Evolutionary conservation across 192 early-diverging fungal species (phyloP).

Genomic region (Geranomyces michiganensis): DNA sequence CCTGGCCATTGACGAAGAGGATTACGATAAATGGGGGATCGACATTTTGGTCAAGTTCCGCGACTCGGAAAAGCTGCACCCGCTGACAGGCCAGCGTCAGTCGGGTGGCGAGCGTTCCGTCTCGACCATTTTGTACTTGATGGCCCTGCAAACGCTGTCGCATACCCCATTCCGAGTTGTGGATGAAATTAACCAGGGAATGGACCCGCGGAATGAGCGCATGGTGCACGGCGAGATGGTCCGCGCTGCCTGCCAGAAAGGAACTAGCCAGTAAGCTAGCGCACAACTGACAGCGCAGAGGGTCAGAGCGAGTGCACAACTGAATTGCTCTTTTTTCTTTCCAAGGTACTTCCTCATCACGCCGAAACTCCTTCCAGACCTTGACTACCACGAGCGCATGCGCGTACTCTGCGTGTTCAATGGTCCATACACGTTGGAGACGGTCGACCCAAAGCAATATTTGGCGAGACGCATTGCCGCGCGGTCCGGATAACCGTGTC

Average conservation of each 20-base stretch:
- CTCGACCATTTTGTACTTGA: constrained; percentile 93
- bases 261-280: constrained; percentile 68
- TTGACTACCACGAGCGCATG: constrained; percentile 91
- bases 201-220: constrained; percentile 97
- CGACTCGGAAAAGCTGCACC: constrained; percentile 78
- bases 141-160: constrained; percentile 88
- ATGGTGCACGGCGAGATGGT: constrained; percentile 93
- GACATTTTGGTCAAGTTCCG: constrained; percentile 95
- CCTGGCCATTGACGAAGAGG: constrained; percentile 59
- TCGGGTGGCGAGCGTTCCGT: constrained; percentile 96
- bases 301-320: too few relatives aligned
- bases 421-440: constrained; percentile 49
- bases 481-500: too few relatives aligned
- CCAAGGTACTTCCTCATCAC: constrained; percentile 93
- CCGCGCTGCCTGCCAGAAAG: constrained; percentile 69
- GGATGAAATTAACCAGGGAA: constrained; percentile 99
- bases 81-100: constrained; percentile 86
- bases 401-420: constrained; percentile 92
- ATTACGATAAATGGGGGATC: constrained; percentile 91
- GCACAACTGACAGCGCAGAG: too few relatives aligned
- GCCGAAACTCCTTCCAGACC: constrained; percentile 94
- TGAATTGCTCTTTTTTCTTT: constrained; percentile 9
- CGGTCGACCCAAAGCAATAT: constrained; percentile 13
- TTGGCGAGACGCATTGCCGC: constrained; percentile 1
- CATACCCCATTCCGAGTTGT: constrained; percentile 95